Evolutionary conservation across 441 rosid species (phyloP).

Genomic region (Populus trichocarpa): DNA sequence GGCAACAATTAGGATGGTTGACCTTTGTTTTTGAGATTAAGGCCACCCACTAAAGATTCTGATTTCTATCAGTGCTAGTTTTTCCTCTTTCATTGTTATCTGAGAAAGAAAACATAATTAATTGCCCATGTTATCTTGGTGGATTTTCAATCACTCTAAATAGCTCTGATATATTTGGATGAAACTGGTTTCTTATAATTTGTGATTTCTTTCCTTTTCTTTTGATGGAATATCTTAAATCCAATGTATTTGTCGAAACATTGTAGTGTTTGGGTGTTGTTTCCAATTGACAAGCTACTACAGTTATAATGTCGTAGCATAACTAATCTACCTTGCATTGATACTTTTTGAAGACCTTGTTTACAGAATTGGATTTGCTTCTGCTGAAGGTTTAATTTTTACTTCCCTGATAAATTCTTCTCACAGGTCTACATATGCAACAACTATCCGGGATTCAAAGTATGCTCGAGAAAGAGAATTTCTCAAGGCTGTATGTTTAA

Average conservation of each 20-base stretch:
- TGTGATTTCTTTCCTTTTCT: not conserved
- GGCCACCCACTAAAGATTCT: not conserved
- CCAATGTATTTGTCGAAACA: too few species aligned
- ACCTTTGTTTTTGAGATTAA: not conserved
- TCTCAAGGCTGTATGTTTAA: conserved; percentile 80
- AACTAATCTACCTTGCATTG: conserved; percentile 1
- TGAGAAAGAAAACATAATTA: not conserved
- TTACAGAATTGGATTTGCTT: conserved; percentile 1
- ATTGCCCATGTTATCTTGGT: not conserved
- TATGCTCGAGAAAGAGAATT: conserved; percentile 92
- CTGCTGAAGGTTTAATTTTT: not conserved
- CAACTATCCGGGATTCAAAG: conserved; percentile 83
- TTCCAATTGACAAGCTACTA: not conserved
- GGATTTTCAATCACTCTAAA: not conserved
- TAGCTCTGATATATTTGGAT: not conserved
- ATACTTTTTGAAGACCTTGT: not conserved
- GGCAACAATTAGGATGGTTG: not conserved
- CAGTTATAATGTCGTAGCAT: not conserved
- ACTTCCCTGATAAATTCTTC: conserved; percentile 14
- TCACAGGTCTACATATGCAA: conserved; percentile 91
- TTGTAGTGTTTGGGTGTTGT: not conserved
- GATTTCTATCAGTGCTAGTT: not conserved
- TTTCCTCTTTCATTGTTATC: not conserved
- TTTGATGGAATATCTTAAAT: not conserved
- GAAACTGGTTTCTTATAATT: not conserved